Evolutionary conservation across 768 basidiomycete species (phyloP), one percentile per base, ranked within the genome.

Genomic region (Amanita brunnescens): DNA sequence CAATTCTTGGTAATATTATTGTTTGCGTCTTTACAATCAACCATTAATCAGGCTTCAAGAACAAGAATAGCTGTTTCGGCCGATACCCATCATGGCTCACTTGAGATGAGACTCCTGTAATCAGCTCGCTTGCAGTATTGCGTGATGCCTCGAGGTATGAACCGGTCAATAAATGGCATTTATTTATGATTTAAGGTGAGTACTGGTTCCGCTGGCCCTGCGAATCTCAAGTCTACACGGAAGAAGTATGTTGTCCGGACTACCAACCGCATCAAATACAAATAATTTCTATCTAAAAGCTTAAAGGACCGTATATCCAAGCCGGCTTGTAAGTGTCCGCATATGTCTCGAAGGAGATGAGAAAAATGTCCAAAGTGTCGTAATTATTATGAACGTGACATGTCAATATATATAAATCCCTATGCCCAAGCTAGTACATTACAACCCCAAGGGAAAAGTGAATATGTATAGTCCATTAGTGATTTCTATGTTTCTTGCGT

Each of bases 401-500:
- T 13, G 24, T 26, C 16, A 30, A 18, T 43, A 24, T 12, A 16
- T 6, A 26, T 16, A 5, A 43, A 29, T 29, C n/a, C n/a, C n/a
- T n/a, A n/a, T n/a, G n/a, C n/a, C n/a, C n/a, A n/a, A n/a, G n/a
- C n/a, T 7, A n/a, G n/a, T 29, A 29, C 3, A 29, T 4, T 7
- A 29, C 26, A 29, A 7, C 26, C 26, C 26, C 26, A 29, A 29
- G 7, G 26, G 26, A 29, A 3, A 38, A 38, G 16, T n/a, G 21
- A 9, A 42, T 13, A 29, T 10, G 24, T 7, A 44, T 7, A 16
- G 26, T 9, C 16, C 42, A 29, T 44, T 7, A 44, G 16, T 44
- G 66, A 55, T 72, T 77, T 53, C 65, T 68, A 54, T 71, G 70
- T 60, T 80, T 81, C 64, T 70, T 74, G 66, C 70, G 77, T 70